Conservation (phyloP, 257 asterid species). For the Haberlea rhodopensis region DNA sequence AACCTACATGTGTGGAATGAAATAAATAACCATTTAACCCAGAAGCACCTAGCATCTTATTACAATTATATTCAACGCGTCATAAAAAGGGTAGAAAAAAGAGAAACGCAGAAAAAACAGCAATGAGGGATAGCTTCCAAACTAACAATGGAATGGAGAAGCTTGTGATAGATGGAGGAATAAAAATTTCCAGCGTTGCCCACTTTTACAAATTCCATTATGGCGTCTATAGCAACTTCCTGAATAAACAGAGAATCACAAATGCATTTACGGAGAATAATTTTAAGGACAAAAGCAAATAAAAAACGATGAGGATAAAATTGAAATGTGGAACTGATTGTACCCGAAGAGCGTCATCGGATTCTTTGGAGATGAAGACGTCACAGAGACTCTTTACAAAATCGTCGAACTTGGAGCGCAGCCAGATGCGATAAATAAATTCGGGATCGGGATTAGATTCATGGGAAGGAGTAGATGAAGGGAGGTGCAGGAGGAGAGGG, state of each 20-base stretch:
- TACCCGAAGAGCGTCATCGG: conserved; percentile 63
- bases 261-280: background rate
- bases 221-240: conserved; percentile 76
- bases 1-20: conserved; percentile 44
- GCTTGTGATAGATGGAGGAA: conserved; percentile 69
- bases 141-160: conserved; percentile 64
- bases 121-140: background rate
- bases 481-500: conserved; percentile 64
- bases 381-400: conserved; percentile 43
- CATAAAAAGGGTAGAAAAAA: background rate
- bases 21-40: conserved; percentile 4
- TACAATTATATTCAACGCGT: background rate
- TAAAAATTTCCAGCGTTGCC: conserved; percentile 79
- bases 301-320: background rate
- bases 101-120: background rate
- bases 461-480: conserved; percentile 30
- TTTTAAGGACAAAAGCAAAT: too few species aligned
- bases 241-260: conserved; percentile 22
- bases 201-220: conserved; percentile 88
- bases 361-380: conserved; percentile 39
- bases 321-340: too few species aligned
- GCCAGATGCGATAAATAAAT: conserved; percentile 56
- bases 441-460: conserved; percentile 38
- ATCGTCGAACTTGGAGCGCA: conserved; percentile 73
- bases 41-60: conserved; percentile 3